phyloP scores from a whole-genome alignment of 495 filamentous ascomycete genomes.

The Amorphotheca resinae region DNA sequence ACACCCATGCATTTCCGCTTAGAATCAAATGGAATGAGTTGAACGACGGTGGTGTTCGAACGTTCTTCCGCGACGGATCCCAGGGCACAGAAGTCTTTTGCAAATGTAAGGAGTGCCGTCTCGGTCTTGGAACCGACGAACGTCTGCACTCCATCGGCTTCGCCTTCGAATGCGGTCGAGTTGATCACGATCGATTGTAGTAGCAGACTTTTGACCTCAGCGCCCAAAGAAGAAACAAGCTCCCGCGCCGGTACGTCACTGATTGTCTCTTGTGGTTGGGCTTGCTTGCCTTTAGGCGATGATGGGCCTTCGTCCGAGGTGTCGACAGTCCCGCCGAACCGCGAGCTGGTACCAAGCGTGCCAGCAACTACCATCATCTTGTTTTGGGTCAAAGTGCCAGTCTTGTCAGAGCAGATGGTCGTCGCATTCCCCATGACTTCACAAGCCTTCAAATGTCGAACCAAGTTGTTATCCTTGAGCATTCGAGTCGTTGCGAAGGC shows the following conservation, averaged over 20 bases:
- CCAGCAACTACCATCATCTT: constrained; percentile 82
- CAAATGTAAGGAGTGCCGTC: constrained; percentile 66
- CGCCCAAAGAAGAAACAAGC: constrained; percentile 45
- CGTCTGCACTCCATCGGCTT: constrained; percentile 52
- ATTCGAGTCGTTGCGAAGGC: constrained; percentile 92
- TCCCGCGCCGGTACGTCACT: constrained; percentile 34
- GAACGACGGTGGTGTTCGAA: constrained; percentile 53
- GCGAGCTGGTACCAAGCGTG: constrained; percentile 53
- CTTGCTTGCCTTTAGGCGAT: constrained; percentile 19
- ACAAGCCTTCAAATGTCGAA: constrained; percentile 81
- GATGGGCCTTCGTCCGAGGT: constrained; percentile 13
- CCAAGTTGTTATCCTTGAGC: constrained; percentile 90
- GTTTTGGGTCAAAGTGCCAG: constrained; percentile 87
- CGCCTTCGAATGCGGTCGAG: constrained; percentile 81
- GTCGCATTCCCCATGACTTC: constrained; percentile 99
- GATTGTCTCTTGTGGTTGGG: constrained; percentile 20
- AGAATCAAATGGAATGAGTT: constrained; percentile 80
- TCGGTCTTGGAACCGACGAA: constrained; percentile 91
- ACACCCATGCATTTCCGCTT: constrained; percentile 81
- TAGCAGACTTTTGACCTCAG: constrained; percentile 48
- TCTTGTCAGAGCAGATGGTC: constrained; percentile 94
- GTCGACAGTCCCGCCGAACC: constrained; percentile 39
- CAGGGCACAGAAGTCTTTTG: constrained; percentile 66
- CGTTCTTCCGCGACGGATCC: constrained; percentile 54
- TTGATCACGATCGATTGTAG: constrained; percentile 70